Evolutionary conservation across 2,329 filamentous ascomycete species (phyloP).

Genomic region (Colletotrichum magnum): DNA sequence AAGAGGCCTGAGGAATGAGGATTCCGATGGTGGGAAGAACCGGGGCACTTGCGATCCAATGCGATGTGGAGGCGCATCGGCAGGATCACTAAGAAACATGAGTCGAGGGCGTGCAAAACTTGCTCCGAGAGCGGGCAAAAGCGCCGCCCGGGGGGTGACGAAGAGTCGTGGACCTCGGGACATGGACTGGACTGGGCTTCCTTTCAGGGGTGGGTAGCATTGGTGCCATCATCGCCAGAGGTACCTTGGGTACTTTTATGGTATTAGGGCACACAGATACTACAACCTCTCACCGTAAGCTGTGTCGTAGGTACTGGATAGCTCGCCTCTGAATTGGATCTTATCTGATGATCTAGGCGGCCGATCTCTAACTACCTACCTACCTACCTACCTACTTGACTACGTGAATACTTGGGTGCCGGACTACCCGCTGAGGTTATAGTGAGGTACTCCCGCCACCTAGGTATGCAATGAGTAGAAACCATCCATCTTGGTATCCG

Average conservation of each 20-base stretch:
- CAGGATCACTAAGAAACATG: conserved; percentile 37
- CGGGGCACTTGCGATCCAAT: conserved; percentile 17
- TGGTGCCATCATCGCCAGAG: conserved; percentile 22
- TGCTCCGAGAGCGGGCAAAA: conserved; percentile 37
- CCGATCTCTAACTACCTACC: no score
- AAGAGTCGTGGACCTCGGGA: conserved; percentile 30
- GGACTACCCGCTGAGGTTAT: no score
- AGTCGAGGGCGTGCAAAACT: conserved; percentile 34
- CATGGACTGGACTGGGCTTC: conserved; percentile 2
- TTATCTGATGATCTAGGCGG: no score
- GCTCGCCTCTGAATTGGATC: no score
- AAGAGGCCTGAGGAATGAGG: neutral
- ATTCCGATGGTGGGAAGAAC: conserved; percentile 20
- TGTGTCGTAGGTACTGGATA: no score
- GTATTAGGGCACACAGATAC: neutral
- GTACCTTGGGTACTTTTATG: neutral
- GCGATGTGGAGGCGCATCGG: conserved; percentile 17
- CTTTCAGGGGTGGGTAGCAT: conserved; percentile 23
- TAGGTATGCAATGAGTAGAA: no score
- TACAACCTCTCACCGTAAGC: neutral
- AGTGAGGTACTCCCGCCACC: no score
- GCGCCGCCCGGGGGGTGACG: conserved; percentile 28
- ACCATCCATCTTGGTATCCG: no score
- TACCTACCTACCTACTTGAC: no score
- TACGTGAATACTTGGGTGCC: no score